These are phyloP conservation scores for Cyclostephanos tholiformis DNA, from an alignment of 108 stramenopile species.

Conservation along the genomic window DNA sequence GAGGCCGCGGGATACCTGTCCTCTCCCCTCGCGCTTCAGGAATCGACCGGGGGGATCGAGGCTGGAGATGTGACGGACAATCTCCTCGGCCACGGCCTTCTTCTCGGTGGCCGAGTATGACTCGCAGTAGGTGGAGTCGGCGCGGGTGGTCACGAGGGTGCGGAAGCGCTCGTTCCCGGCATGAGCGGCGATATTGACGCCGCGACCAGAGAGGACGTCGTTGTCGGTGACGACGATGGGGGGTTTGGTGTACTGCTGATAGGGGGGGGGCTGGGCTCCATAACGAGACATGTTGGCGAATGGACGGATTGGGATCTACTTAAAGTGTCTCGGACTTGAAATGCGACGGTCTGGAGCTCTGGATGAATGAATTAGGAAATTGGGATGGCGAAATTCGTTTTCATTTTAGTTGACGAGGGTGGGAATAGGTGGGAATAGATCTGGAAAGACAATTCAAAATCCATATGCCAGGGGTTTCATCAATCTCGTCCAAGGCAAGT, in stretches of 20 bases:
- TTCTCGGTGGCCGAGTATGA: slow-evolving; percentile 72
- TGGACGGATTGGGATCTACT: not conserved
- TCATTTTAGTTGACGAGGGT: not conserved
- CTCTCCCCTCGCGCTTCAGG: slow-evolving; percentile 64
- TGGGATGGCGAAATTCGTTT: not conserved
- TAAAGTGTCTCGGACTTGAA: not conserved
- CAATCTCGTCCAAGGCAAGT: too few species aligned
- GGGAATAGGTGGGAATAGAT: not conserved
- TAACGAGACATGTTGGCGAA: not conserved
- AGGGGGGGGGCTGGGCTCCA: not conserved
- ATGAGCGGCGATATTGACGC: slow-evolving; percentile 80
- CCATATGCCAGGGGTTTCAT: too few species aligned
- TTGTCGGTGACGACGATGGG: slow-evolving; percentile 66
- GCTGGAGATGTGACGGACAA: slow-evolving; percentile 64
- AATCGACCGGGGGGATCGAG: slow-evolving; percentile 83
- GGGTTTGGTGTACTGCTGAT: slow-evolving; percentile 29
- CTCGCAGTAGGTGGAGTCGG: slow-evolving; percentile 66
- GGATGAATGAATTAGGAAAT: not conserved
- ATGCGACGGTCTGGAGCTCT: not conserved
- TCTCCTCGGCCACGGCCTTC: slow-evolving; percentile 72
- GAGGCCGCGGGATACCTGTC: slow-evolving; percentile 59
- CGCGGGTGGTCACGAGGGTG: slow-evolving; percentile 60
- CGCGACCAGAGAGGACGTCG: slow-evolving; percentile 78
- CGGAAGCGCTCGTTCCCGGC: slow-evolving; percentile 83
- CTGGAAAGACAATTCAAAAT: too few species aligned